phyloP scores from a whole-genome alignment of 495 filamentous ascomycete species.

The Ascobolus immersus region DNA sequence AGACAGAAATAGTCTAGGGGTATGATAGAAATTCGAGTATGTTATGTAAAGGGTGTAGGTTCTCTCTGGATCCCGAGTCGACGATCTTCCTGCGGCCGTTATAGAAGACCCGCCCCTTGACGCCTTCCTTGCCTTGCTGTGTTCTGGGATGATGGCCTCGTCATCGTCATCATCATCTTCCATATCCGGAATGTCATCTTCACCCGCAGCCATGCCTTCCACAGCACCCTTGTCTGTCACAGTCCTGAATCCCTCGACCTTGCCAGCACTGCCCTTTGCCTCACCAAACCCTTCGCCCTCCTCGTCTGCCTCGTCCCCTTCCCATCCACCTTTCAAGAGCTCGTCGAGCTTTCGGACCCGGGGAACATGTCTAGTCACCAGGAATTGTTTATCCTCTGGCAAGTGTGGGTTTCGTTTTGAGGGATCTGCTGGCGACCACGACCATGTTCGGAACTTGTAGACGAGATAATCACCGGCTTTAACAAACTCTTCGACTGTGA shows the following conservation, averaged over 20 bases:
- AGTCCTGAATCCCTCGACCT: background rate
- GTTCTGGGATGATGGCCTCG: constrained; percentile 80
- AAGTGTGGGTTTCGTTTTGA: constrained; percentile 57
- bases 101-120: constrained; percentile 20
- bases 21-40: constrained; percentile 89
- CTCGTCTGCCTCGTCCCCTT: constrained; percentile 29
- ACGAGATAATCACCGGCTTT: constrained; percentile 92
- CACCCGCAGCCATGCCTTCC: constrained; percentile 44
- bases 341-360: constrained; percentile 79
- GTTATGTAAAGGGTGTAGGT: constrained; percentile 96
- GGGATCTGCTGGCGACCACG: constrained; percentile 66
- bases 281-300: constrained; percentile 65
- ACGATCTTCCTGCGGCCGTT: constrained; percentile 30
- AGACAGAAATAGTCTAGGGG: constrained; percentile 81
- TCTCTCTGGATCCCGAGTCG: too few relatives aligned
- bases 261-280: constrained; percentile 39
- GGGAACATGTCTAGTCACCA: constrained; percentile 81
- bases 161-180: constrained; percentile 94
- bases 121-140: constrained; percentile 24
- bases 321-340: constrained; percentile 43
- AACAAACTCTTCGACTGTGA: constrained; percentile 94
- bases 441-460: constrained; percentile 97
- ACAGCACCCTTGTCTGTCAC: constrained; percentile 43
- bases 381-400: constrained; percentile 75
- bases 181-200: constrained; percentile 90